phyloP scores from a whole-genome alignment of 169 alveolate species.

The Cryptosporidium bovis region DNA sequence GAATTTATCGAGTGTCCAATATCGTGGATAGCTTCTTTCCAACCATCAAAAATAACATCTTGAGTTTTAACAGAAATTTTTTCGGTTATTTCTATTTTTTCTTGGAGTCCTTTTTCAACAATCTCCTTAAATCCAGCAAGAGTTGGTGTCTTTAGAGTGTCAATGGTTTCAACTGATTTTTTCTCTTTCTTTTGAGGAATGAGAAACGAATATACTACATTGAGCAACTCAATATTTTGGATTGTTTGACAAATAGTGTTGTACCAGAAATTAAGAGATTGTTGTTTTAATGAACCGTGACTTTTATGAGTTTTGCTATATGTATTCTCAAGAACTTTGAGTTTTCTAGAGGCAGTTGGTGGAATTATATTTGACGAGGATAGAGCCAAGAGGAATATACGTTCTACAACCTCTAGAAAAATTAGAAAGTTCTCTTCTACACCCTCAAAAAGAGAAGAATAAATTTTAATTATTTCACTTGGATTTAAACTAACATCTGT shows the following conservation, averaged over 20 bases:
- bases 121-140: conserved; percentile 35
- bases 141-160: conserved; percentile 49
- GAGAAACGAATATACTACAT: conserved; percentile 38
- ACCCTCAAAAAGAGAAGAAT: conserved; percentile 63
- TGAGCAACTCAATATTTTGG: conserved; percentile 42
- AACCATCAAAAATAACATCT: conserved; percentile 58
- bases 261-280: conserved; percentile 62
- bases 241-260: conserved; percentile 71
- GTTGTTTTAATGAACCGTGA: conserved; percentile 17
- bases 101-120: conserved; percentile 17
- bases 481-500: conserved; percentile 36
- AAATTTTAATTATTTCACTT: conserved; percentile 37
- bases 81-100: conserved; percentile 25
- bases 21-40: conserved; percentile 13
- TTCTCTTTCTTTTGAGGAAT: conserved; percentile 21
- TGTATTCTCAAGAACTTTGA: conserved; percentile 9
- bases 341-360: conserved; percentile 38
- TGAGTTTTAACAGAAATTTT: conserved; percentile 7
- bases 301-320: background rate
- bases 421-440: conserved; percentile 26
- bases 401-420: conserved; percentile 34
- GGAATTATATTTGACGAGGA: conserved; percentile 23
- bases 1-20: conserved; percentile 37
- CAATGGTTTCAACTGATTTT: conserved; percentile 8
- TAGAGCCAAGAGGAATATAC: conserved; percentile 7